Base-by-base conservation (phyloP, 768 basidiomycete genomes). In the Boletus sp. region DNA sequence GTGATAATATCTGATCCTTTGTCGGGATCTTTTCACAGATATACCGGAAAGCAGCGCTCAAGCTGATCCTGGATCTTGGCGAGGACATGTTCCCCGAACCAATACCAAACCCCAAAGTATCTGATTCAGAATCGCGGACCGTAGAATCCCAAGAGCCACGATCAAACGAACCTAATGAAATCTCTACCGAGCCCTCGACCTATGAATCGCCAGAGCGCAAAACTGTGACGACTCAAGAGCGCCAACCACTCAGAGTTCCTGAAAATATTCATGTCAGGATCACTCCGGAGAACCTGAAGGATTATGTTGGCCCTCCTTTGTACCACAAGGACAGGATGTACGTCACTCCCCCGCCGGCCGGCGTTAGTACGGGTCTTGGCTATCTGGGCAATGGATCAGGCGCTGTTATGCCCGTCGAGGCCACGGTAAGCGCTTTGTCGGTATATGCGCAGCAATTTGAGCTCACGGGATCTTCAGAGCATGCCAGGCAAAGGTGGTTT, bases 281-380 rank as follows among this genome's bases (percentile, higher is more conserved):
- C 67, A 89, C 87, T 0, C 82, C 87, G 0, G 92, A 93, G 37
- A 96, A 92, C 61, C 70, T 99, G 65, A 92, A 95, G 73, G 95
- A 96, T 57, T 99, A 98, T 62, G 95, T 99, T 36, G 97, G 97
- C 0, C 94, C 96, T 14, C 92, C 92, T 7, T 80, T 97, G 45
- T 98, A 97, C 71, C 92, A 98, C 72, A 92, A 92, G 73, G 96
- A 98, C 65, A 75, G 96, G 58, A 83, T 99, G 80, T 99, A 97
- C 65, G 79, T 81, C 14, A 76, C 77, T 35, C 74, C 84, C 1
- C 92, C 93, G 0, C 96, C 96, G 1, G 83, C 93, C 4, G 97
- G 97, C 35, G 97, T 99, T 33, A 90, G 87, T 67, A 97, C 94
- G 14, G 97, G 97, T 17, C 75, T 99, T 4, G 97, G 97, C 4